Conservation (phyloP, 2,329 filamentous ascomycete genomes). For the Xylariaceae sp. region DNA sequence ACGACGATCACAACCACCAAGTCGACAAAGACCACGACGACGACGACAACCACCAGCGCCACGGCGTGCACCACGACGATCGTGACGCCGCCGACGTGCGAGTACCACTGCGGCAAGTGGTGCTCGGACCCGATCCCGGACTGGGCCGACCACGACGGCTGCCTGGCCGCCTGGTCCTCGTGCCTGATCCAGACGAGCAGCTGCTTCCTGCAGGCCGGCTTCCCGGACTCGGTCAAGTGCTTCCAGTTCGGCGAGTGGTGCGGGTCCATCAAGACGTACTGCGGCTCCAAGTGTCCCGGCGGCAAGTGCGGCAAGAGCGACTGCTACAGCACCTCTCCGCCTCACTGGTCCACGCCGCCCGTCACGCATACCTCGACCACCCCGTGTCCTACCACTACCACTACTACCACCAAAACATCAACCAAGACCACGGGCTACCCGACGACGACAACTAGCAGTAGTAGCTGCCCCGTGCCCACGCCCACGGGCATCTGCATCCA, state of each 20-base stretch:
- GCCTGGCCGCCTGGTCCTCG: conserved; percentile 38
- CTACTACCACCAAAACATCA: conserved; percentile 29
- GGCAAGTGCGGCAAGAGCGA: conserved; percentile 33
- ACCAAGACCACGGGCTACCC: conserved; percentile 22
- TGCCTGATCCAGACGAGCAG: conserved; percentile 43
- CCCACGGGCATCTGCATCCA: conserved; percentile 50
- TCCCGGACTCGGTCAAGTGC: conserved; percentile 44
- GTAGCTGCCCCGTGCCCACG: conserved; percentile 38
- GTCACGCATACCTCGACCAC: conserved; percentile 33
- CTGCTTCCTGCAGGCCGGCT: conserved; percentile 48
- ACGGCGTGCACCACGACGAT: conserved; percentile 45
- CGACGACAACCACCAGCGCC: conserved; percentile 31
- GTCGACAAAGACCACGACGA: neutral
- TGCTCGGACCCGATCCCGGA: conserved; percentile 39
- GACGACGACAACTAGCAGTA: no score
- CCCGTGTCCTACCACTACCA: conserved; percentile 28
- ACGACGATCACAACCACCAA: neutral
- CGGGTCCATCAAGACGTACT: conserved; percentile 40
- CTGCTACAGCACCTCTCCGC: conserved; percentile 39
- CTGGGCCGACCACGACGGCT: conserved; percentile 39
- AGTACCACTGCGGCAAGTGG: conserved; percentile 50
- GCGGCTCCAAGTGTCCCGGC: conserved; percentile 33
- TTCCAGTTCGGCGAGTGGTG: conserved; percentile 49
- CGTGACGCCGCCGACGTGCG: conserved; percentile 42
- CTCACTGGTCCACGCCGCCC: conserved; percentile 31